Base-by-base conservation (phyloP, 345 rosid genomes). In the Pseudoturritis turrita region DNA sequence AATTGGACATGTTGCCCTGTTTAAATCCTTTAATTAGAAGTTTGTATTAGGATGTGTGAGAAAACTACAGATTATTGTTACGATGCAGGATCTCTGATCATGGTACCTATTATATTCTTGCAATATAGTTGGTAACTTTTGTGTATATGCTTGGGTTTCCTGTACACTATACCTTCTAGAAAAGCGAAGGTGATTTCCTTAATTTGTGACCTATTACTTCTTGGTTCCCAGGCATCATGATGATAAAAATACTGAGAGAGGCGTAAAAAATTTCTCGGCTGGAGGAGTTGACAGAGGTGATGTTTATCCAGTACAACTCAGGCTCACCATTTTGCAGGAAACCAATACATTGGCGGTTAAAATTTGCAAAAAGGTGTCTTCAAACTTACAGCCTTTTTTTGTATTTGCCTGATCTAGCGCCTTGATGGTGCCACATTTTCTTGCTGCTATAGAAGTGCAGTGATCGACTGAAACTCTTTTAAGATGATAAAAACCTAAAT, bases 231-330 rank as follows among this genome's bases (percentile, higher is more conserved):
- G 99, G 98, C 94, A 95, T 67, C 91, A 84, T 46, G 84, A 89
- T 73, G 78, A 90, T 67, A 95, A 87, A 81, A 82, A 74, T 82
- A 81, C 84, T 29, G 70, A 82, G 60, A 91, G 81, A 89, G 76
- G 79, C 53, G 79, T 87, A n/a, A 89, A 81, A 82, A 81, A 81
- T 77, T 87, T 88, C 78, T 82, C 85, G 6, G 87, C 89, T 72
- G 89, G 94, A 33, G 96, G 88, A 80, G 96, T 88, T 83, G 97
- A 92, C 78, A 85, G 88, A 84, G 86, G 88, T 11, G 98, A 92
- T 83, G 99, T 92, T 57, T 95, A 92, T 82, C 97, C 98, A 25
- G 83, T 95, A 55, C 89, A 88, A 65, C 88, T 95, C 53, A 91
- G 97, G 80, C 88, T 95, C 69, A 83, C 94, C 76, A 70, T 88